These are phyloP conservation scores for Hibiscus tridactylites DNA, from an alignment of 345 rosid species.

Conservation along the genomic window DNA sequence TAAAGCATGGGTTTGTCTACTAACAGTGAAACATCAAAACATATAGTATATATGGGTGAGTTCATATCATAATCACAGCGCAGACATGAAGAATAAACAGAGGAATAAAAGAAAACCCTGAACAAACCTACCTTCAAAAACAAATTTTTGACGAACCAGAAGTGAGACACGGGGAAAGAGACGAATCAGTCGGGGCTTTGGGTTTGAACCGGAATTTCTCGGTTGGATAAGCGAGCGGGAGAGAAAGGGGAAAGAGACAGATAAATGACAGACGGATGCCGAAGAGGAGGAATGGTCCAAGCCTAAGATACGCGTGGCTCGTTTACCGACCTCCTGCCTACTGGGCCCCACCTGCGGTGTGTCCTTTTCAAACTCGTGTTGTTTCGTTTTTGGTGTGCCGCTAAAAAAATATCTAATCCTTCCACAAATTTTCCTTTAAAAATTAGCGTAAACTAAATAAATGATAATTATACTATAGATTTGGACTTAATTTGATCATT, in stretches of 20 bases:
- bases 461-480: too few species aligned
- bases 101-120: background rate
- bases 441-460: too few species aligned
- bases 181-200: background rate
- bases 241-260: background rate
- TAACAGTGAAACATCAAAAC: background rate
- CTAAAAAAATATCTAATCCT: too few species aligned
- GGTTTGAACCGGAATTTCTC: background rate
- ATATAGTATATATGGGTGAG: background rate
- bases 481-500: too few species aligned
- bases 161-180: background rate
- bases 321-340: background rate
- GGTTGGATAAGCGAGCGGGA: background rate
- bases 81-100: background rate
- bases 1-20: background rate
- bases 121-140: too few species aligned
- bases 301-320: slow-evolving; percentile 14
- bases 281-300: background rate
- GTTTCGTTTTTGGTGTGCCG: too few species aligned
- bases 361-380: background rate
- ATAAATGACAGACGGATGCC: background rate
- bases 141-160: slow-evolving; percentile 13
- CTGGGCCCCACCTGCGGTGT: background rate
- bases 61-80: background rate
- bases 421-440: too few species aligned